Base-by-base conservation (phyloP, 306 rosid species). In the Cucumis sativus region DNA sequence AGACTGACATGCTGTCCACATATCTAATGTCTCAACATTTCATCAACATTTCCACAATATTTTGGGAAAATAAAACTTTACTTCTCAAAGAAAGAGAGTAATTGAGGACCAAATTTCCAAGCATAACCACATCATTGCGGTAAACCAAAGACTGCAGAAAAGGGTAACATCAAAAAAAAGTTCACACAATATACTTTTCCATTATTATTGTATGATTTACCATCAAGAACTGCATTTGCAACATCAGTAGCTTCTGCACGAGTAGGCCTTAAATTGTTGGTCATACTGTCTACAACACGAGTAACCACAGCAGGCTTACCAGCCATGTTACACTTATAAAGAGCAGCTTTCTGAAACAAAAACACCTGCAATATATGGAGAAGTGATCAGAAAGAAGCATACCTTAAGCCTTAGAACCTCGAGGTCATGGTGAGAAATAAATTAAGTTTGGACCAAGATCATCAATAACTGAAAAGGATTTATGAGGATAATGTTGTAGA, bases 191-290 rank as follows among this genome's bases (percentile, higher is more conserved):
- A 58, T 39, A 59, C 52, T 58, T 56, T 58, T 41, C 12, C 23
- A 33, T 11, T 28, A 37, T 64, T 49, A 60, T 77, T 64, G 17
- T 47, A 55, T 40, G 37, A 52, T 87, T n/a, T 81, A 95, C 99
- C 99, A 82, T 96, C 99, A 78, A 96, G 87, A 73, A 96, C 97
- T 73, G 99, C 99, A 87, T 96, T 96, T 76, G 99, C 99, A 83
- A 96, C 98, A 85, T 96, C 99, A 65, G 99, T 96, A 75, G 99
- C 99, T 87, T 96, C 99, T n/a, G 99, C 99, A 86, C 99, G 99
- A 80, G 99, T 96, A 78, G 99, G 99, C 52, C 99, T 85, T 84
- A 96, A 86, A 89, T 96, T 96, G 92, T 87, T 90, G 15, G 99
- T 96, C 99, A 96, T 96, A 73, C 98, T 92, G 76, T 96, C 99